phyloP scores from a whole-genome alignment of 139 green algal species.

The Volvox reticuliferus region DNA sequence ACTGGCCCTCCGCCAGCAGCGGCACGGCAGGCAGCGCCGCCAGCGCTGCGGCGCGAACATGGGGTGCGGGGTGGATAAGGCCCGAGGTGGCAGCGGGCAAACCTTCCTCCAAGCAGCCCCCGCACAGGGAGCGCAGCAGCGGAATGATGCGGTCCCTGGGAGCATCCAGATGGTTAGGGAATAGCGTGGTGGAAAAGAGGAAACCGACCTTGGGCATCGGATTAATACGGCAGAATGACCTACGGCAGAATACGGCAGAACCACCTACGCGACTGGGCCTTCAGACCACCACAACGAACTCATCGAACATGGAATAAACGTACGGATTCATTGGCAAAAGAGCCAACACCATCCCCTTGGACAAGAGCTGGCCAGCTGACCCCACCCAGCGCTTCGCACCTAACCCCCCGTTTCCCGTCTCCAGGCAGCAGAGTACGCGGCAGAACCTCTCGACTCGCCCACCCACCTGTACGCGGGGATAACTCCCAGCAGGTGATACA shows the following conservation, averaged over 20 bases:
- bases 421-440: no score
- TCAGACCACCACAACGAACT: no score
- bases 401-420: no score
- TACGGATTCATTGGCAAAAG: no score
- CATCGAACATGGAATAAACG: no score
- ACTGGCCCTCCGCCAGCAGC: conserved; percentile 49
- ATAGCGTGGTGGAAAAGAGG: not conserved
- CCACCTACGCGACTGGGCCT: no score
- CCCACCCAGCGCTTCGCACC: no score
- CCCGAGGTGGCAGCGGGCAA: conserved; percentile 71
- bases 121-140: conserved; percentile 79
- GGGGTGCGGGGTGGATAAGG: conserved; percentile 53
- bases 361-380: no score
- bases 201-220: not conserved
- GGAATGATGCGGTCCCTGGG: conserved; percentile 76
- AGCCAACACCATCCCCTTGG: no score
- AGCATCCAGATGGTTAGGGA: not conserved
- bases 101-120: conserved; percentile 61
- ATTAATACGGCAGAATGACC: no score
- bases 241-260: no score
- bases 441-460: not conserved
- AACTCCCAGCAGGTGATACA: conserved; percentile 83
- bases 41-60: conserved; percentile 76
- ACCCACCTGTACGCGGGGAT: conserved; percentile 79
- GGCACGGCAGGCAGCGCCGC: conserved; percentile 75